These are phyloP conservation scores for Scutellaria minor DNA, from an alignment of 257 asterid genomes.

Conservation along the genomic window DNA sequence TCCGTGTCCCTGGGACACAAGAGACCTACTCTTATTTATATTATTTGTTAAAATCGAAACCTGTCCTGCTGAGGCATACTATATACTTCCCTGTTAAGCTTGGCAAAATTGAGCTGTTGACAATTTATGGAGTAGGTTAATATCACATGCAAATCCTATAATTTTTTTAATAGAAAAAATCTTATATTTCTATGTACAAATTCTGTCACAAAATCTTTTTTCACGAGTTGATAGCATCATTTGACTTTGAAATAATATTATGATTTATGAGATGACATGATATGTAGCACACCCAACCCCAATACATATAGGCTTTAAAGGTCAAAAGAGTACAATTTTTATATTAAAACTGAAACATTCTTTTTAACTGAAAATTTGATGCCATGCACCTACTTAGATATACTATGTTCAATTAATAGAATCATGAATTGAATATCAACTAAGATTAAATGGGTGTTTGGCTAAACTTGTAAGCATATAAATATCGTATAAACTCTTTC, in stretches of 20 bases:
- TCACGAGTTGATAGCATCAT: slow-evolving; percentile 8
- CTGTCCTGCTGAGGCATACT: too few relatives aligned
- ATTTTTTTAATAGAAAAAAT: background rate
- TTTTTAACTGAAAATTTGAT: background rate
- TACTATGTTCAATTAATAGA: background rate
- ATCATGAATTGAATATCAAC: too few relatives aligned
- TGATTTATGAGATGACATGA: background rate
- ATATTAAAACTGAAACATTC: background rate
- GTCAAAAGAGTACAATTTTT: background rate
- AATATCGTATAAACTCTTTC: too few relatives aligned
- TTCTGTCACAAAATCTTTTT: slow-evolving; percentile 3
- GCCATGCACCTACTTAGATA: background rate
- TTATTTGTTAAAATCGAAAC: too few relatives aligned
- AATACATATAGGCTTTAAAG: background rate
- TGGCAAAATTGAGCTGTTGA: background rate
- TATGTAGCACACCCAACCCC: background rate
- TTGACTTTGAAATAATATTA: background rate
- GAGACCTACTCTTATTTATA: too few relatives aligned
- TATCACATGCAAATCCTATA: slow-evolving; percentile 19
- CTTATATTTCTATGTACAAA: background rate
- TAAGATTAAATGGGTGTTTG: too few relatives aligned
- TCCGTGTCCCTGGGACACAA: too few relatives aligned
- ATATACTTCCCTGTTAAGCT: background rate
- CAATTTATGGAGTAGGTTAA: background rate
- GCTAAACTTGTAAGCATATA: too few relatives aligned